Base-by-base conservation (phyloP, 139 green algal genomes). In the Chlorella sp. region DNA sequence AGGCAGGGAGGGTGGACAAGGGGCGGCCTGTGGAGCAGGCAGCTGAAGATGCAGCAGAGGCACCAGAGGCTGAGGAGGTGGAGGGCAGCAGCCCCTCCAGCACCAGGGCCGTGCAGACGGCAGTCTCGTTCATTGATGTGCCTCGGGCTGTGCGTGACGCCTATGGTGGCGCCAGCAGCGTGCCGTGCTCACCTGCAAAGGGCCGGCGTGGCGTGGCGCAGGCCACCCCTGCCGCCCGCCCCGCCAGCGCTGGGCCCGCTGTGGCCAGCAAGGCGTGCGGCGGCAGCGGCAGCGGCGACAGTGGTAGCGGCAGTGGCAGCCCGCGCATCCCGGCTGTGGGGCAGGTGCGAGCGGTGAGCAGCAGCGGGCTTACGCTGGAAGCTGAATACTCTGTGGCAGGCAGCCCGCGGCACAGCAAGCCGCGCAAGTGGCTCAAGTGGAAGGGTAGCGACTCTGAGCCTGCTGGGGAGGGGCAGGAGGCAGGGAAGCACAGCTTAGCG, bases 381-480 rank as follows among this genome's bases (percentile, higher is more conserved):
- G 76, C 76, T 4, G 56, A 67, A 3, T 82, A 70, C 36, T 82
- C 76, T 3, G 36, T 82, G 60, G 60, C 60, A 18, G 76, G 76
- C 76, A 82, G 76, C 76, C 76, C 76, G 26, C 57, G 36, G 60
- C 76, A 82, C 26, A 2, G 23, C 60, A 82, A 82, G 76, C 57
- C 57, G 23, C 76, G 76, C 76, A 72, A 57, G 60, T 82, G 76
- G 76, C 60, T 82, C 30, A 82, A 82, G 60, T 82, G 71, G 60
- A 71, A 68, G 60, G 23, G 55, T 26, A 18, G 60, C 38, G 20
- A 38, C 13, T 36, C 32, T 23, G 11, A 39, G 25, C 26, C 18
- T 25, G 60, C 18, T 11, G 16, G 70, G 39, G 70, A 78, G 69
- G 69, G 38, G 13, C 36, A 57, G 9, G 68, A 23, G 20, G 16